Base-by-base conservation (phyloP, 225 moss, liverwort and hornwort genomes). In the Pseudisothecium myosuroides region DNA sequence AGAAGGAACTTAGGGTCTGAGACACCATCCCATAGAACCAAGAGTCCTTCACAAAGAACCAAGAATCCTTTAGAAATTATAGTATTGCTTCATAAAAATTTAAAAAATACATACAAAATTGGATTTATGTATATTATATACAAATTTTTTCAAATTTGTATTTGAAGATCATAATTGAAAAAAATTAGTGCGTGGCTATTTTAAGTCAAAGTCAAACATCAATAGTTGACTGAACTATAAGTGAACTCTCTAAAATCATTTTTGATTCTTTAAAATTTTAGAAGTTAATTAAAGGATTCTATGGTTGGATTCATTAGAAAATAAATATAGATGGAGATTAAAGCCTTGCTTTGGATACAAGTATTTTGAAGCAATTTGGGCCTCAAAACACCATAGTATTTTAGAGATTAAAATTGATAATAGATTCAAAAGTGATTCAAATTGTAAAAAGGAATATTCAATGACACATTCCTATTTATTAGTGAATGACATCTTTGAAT, bases 91-190 rank as follows among this genome's bases (percentile, higher is more conserved):
- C 17, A 73, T 28, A 45, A 73, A 27, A 17, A 16, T 22, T 5
- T 0, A 5, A 5, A 26, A 41, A 43, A 27, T 43, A 26, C 2
- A 72, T 5, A 2, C 2, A 10, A 43, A 73, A 47, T 29, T 0
- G 0, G 0, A 47, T 29, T 29, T 29, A 2, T 47, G 11, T 2
- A 3, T 29, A 29, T 23, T 6, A 10, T 10, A 29, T 17, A 4
- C 0, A n/a, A n/a, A n/a, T n/a, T n/a, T n/a, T 73, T 0, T 1
- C 1, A 2, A 11, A 10, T 73, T 28, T 16, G 3, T 1, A 16
- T 43, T 43, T 43, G 16, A 27, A 72, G 27, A 72, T 15, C 9
- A 72, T 5, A 69, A 14, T 69, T 24, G 41, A 41, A 71, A n/a
- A 63, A 26, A 71, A 41, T 14, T 8, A 24, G 26, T 41, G 3